Base-by-base conservation (phyloP, 331 rosid genomes). In the Quercus lobata region DNA sequence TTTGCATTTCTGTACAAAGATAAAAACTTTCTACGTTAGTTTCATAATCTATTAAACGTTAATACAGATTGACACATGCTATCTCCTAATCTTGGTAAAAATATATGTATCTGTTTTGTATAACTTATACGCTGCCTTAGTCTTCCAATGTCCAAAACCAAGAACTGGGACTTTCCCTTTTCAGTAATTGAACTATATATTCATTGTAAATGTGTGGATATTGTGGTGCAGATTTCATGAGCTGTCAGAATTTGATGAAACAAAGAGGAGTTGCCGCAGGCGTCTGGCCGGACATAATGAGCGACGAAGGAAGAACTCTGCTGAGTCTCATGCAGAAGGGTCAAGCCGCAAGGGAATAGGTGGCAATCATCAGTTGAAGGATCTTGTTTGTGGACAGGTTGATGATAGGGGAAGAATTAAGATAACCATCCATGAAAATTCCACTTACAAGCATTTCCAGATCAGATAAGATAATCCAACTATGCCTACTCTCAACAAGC, bases 261-360 rank as follows among this genome's bases (percentile, higher is more conserved):
- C 85, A 21, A 88, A 88, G 56, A 84, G 94, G 76, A 91, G 97
- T 81, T 91, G 97, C 37, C 88, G 94, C 24, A 86, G 90, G 84
- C 94, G 92, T 34, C 73, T 91, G 82, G 92, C 97, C 2, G 97
- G 92, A 25, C 97, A 89, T 85, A 89, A 92, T 15, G 90, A 88
- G 65, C 79, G 94, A 6, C 83, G 94, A 55, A 88, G 92, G 80
- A 92, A 92, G 94, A 87, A 75, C 76, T 72, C 80, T 1, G 74
- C 81, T 0, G 93, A 91, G 62, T 78, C 90, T 75, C 78, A 80
- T 71, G 82, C 82, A n/a, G 93, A 86, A 81, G 90, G 94, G 58
- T 83, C 94, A n/a, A 78, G 75, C 84, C 84, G 76, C 62, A 84
- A 83, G 80, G 89, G 87, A 53, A 16, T 76, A 68, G 75, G 77